Evolutionary conservation across 768 basidiomycete genomes (phyloP), one percentile per base, ranked within the genome.

Genomic region (Lyophyllum decastes): DNA sequence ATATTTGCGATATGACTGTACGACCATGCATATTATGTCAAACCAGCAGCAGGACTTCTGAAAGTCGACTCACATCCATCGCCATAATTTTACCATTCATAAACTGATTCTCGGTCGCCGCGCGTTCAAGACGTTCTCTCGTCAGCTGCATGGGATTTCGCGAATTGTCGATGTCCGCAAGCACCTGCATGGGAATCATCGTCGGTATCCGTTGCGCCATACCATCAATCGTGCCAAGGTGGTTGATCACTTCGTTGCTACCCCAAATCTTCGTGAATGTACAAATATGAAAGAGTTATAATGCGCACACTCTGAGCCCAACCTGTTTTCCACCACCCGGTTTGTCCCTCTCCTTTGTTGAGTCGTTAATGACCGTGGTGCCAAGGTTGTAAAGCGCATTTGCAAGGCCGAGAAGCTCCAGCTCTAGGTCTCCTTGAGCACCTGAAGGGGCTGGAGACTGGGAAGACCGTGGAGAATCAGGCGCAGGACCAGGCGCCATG

Each of bases 81-180:
- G 91, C 92, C 45, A 82, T 79, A 38, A 94, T 90, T 68, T 94
- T 93, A 26, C 90, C 92, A 66, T 94, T 92, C 88, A 92, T 91
- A 62, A 92, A 94, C 66, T 93, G 92, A 67, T 94, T 94, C 74
- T 94, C 93, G 2, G 90, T 89, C 27, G 92, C 90, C 0, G 90
- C 85, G 52, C 91, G 81, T 73, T 94, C 92, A 14, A 94, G 71
- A 50, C 89, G 80, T 57, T 93, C 91, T 61, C 85, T 83, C 17
- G 92, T 92, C 51, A 92, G 76, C 66, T 87, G 85, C 86, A 90
- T 87, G 4, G 92, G 92, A 68, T 94, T 93, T 45, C 85, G 82
- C 2, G 86, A 78, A 61, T 85, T 87, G 76, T 94, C 92, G 57
- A 94, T 88, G 61, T 94, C 92, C 24, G 81, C 79, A 27, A 90